Evolutionary conservation across 192 early-diverging fungal genomes (phyloP), one percentile per base, ranked within the genome.

Genomic region (Mortierella claussenii): DNA sequence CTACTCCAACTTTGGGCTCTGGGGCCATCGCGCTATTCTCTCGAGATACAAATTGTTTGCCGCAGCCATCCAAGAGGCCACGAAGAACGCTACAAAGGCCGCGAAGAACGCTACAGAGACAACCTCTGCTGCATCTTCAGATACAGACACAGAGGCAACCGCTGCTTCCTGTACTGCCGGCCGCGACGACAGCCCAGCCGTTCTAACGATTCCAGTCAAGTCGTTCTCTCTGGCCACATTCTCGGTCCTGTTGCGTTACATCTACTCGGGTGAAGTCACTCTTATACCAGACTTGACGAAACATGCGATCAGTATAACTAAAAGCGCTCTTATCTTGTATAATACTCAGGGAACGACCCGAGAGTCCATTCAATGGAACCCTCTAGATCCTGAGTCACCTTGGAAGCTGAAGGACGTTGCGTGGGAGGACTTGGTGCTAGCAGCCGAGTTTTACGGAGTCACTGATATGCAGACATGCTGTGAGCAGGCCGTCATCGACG

Each of bases 341-440:
- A 2, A 26, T 1, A 20, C 36, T 20, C 20, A 8, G 2, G 18
- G 43, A 24, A 32, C 18, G 21, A 2, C 30, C 2, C 27, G 9
- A 33, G 44, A 60, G 3, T 48, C 43, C 11, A 3, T 34, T 20
- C 43, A 15, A 7, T 43, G 55, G 37, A 46, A 33, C 24, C 57
- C 43, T 10, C 23, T 60, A 28, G 57, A 47, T 27, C 13, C 20
- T 12, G 48, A 30, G 8, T n/a, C 33, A 3, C 15, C 11, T 18
- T 65, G 62, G 62, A 54, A 23, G 28, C 21, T 65, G 6, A 65
- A 56, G 26, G 53, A 65, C n/a, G 32, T 48, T 20, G 2, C 63
- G 0, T 65, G 63, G 53, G 44, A 46, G 9, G 63, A 49, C 8
- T 33, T 65, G 1, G 31, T 65, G 4, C 10, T 11, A 7, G 63